Evolutionary conservation across 2,329 filamentous ascomycete species (phyloP), one percentile per base, ranked within the genome.

Genomic region (Fusarium sp.): DNA sequence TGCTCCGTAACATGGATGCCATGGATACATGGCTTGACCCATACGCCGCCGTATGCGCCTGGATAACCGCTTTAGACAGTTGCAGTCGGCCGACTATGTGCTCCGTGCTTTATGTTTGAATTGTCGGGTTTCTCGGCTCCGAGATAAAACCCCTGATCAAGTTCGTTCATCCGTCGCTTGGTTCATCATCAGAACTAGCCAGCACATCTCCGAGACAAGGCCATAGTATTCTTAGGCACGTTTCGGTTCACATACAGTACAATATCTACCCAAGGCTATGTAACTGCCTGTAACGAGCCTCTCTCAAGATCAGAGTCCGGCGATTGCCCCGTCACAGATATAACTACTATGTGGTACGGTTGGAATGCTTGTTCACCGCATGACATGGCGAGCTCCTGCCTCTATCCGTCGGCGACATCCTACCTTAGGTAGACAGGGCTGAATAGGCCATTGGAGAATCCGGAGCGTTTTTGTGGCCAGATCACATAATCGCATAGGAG

Each of bases 81-180:
- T 61, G 55, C 53, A 65, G 68, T 74, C 63, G 70, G 63, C 71
- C 72, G 70, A 69, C 69, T 32, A 55, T 49, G 61, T 53, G 57
- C 53, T 63, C 67, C 58, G 54, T 70, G 68, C 58, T 53, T 69
- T 64, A 62, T 30, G 48, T 47, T 67, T 52, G 20, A 25, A 32
- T 45, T 30, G 54, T 64, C 65, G 61, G 65, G 60, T 67, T 61
- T 60, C 57, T 74, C 72, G 72, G 72, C 72, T 74, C 72, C 72
- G 72, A 74, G 29, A 54, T 41, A 12, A 27, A 41, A 11, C 49
- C 34, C 18, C 49, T 53, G 24, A 40, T 14, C 13, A 29, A 54
- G 55, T 45, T 18, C 30, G 46, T 42, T 62, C 64, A 25, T 57
- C 57, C 59, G 49, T 34, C 49, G 29, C 42, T 27, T 45, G 32